Percentiles rank a stretch among this genome's conserved stretches.
These are phyloP conservation scores for Draba incana DNA, from an alignment of 345 rosid species.

Conservation along the genomic window DNA sequence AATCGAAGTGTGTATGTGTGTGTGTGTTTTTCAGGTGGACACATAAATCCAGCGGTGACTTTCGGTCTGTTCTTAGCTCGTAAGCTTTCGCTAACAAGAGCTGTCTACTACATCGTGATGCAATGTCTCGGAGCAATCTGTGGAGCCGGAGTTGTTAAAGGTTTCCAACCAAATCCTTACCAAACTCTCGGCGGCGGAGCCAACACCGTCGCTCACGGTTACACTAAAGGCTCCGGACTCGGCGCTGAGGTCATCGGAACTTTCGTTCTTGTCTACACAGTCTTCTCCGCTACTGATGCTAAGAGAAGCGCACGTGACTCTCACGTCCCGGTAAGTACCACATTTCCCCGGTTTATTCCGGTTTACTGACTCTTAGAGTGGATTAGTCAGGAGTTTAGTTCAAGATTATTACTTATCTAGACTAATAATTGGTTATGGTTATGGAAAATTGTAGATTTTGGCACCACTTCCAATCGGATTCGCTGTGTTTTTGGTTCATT, in stretches of 20 bases:
- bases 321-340: slow-evolving; percentile 36
- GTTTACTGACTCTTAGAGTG: too few species aligned
- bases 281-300: slow-evolving; percentile 56
- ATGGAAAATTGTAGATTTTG: slow-evolving; percentile 48
- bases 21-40: slow-evolving; percentile 43
- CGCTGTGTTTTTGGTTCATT: slow-evolving; percentile 72
- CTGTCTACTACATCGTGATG: slow-evolving; percentile 47
- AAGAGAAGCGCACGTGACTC: slow-evolving; percentile 56
- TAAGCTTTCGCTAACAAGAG: slow-evolving; percentile 45
- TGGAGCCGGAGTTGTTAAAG: slow-evolving; percentile 56
- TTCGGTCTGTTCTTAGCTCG: slow-evolving; percentile 48
- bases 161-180: slow-evolving; percentile 42
- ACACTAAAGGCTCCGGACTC: slow-evolving; percentile 50
- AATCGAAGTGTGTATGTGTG: too few species aligned
- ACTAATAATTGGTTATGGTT: too few species aligned
- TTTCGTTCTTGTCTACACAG: slow-evolving; percentile 52
- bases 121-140: slow-evolving; percentile 51
- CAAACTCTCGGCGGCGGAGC: slow-evolving; percentile 52
- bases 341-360: too few species aligned
- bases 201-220: slow-evolving; percentile 48
- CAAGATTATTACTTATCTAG: too few species aligned
- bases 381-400: too few species aligned
- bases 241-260: slow-evolving; percentile 50
- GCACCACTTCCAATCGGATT: slow-evolving; percentile 72
- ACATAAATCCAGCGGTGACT: slow-evolving; percentile 51